Percentiles rank a stretch among this genome's conserved stretches.
These are phyloP conservation scores for Pulveroboletus sp. DNA, from an alignment of 768 basidiomycete species.

Conservation along the genomic window DNA sequence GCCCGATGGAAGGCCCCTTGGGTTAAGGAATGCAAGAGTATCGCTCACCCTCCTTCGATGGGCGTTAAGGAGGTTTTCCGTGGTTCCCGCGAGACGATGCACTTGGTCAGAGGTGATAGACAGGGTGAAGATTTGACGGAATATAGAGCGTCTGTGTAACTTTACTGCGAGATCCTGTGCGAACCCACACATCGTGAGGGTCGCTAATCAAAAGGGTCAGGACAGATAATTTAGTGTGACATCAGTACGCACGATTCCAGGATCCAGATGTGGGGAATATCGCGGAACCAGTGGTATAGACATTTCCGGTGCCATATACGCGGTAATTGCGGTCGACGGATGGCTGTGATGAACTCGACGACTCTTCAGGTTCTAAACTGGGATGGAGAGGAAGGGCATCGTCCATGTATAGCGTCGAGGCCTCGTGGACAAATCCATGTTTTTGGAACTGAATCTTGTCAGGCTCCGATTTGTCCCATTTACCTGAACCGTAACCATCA, in stretches of 20 bases:
- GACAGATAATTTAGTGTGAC: neutral
- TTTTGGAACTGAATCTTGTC: neutral
- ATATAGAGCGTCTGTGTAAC: slow-evolving; percentile 4
- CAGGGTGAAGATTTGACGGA: slow-evolving; percentile 8
- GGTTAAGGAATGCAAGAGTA: neutral
- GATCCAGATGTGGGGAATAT: slow-evolving; percentile 17
- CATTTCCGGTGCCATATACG: slow-evolving; percentile 13
- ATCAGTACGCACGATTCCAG: slow-evolving; percentile 15
- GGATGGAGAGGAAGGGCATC: slow-evolving; percentile 3
- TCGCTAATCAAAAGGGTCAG: slow-evolving; percentile 4
- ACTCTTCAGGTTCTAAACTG: neutral
- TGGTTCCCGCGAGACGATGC: neutral
- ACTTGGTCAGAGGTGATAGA: slow-evolving; percentile 2
- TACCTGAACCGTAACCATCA: neutral
- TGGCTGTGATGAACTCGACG: neutral
- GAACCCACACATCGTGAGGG: slow-evolving; percentile 13
- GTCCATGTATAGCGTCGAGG: slow-evolving; percentile 10
- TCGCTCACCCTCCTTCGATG: neutral
- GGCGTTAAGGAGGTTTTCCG: neutral
- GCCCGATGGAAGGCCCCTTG: neutral
- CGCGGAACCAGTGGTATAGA: slow-evolving; percentile 17
- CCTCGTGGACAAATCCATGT: slow-evolving; percentile 3
- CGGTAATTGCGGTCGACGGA: slow-evolving; percentile 15
- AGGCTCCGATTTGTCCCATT: slow-evolving; percentile 1
- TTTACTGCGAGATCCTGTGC: slow-evolving; percentile 12